Evolutionary conservation across 2,329 filamentous ascomycete genomes (phyloP).

Genomic region (Trichocomaceae sp.): DNA sequence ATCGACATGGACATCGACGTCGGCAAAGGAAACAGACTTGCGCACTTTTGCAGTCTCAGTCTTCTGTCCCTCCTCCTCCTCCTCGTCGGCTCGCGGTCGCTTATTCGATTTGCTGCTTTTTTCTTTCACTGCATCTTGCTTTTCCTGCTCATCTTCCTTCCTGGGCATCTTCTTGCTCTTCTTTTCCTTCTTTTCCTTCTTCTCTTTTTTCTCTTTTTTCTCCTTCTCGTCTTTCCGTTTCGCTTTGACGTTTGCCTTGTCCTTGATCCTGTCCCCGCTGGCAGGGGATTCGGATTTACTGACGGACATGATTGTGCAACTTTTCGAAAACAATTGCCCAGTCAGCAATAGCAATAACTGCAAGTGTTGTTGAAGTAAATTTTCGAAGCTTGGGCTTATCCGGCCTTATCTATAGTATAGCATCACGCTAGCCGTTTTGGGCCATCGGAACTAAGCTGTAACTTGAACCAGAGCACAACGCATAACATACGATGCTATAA

Average conservation of each 20-base stretch:
- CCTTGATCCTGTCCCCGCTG: not conserved
- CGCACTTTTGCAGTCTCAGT: not conserved
- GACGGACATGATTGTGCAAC: constrained; percentile 1
- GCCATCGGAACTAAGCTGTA: no score
- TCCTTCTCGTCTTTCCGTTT: constrained; percentile 18
- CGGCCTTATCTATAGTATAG: no score
- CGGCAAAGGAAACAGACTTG: constrained; percentile 56
- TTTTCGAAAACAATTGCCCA: no score
- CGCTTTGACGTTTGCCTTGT: not conserved
- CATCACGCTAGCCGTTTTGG: no score
- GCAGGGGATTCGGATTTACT: constrained; percentile 14
- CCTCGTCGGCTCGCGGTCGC: constrained; percentile 13
- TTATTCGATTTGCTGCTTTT: constrained; percentile 17
- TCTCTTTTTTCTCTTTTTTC: constrained; percentile 17
- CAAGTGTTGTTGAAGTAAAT: not conserved
- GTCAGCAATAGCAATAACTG: no score
- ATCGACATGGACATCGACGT: constrained; percentile 13
- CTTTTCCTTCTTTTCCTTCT: constrained; percentile 20
- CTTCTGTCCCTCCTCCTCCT: constrained; percentile 19
- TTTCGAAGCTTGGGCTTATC: no score
- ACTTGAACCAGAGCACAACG: no score
- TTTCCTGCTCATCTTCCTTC: constrained; percentile 13
- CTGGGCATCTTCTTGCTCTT: constrained; percentile 19
- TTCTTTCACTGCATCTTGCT: not conserved
- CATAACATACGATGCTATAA: no score